These are phyloP conservation scores for Barbarea vulgaris DNA, from an alignment of 345 rosid genomes.

Conservation along the genomic window DNA sequence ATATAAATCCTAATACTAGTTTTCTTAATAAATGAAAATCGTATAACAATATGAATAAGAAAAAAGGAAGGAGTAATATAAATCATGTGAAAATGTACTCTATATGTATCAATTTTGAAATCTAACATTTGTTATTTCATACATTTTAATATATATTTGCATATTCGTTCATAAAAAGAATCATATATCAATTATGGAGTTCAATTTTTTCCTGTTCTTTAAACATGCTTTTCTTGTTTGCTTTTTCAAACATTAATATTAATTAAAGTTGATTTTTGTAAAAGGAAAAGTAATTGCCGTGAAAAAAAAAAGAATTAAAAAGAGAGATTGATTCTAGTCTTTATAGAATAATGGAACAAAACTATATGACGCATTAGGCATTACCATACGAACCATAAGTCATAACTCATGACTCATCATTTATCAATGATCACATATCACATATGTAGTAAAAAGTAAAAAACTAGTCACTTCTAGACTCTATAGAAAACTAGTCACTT, in stretches of 20 bases:
- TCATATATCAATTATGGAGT: slow-evolving; percentile 3
- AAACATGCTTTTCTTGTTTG: slow-evolving; percentile 2
- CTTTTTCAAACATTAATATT: not conserved
- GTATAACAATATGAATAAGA: not conserved
- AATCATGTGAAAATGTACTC: not conserved
- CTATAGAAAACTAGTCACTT: not conserved
- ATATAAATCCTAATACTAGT: not conserved
- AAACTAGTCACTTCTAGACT: not conserved
- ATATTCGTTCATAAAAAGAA: slow-evolving; percentile 9
- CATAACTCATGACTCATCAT: slow-evolving; percentile 3
- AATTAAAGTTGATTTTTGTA: not conserved
- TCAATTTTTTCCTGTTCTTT: slow-evolving; percentile 6
- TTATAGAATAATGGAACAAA: slow-evolving; percentile 11
- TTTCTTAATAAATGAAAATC: not conserved
- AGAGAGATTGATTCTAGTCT: slow-evolving; percentile 12
- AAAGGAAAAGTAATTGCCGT: not conserved
- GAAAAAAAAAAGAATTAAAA: no score
- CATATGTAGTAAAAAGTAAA: not conserved
- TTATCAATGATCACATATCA: not conserved
- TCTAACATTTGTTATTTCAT: no score
- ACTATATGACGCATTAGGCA: slow-evolving; percentile 9
- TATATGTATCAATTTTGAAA: no score
- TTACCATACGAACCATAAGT: slow-evolving; percentile 2
- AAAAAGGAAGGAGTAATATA: not conserved
- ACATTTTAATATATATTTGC: not conserved